Percentiles rank a stretch among this genome's conserved stretches.
Conservation (phyloP, 148 eudicot species). For the Gaultheria prostrata region DNA sequence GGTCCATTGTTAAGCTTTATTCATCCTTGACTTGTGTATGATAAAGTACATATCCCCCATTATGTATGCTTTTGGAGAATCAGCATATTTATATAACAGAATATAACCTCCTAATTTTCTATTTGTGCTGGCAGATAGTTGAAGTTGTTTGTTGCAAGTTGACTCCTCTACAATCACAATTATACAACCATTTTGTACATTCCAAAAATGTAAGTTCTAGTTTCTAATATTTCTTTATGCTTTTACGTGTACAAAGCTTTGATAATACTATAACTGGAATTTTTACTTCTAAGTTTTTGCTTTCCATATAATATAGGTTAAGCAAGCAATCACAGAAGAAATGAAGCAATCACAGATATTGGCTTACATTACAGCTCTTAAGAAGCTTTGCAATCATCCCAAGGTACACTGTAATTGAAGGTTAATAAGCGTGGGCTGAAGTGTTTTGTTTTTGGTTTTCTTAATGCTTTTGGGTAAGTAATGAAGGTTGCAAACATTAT, state of each 20-base stretch:
- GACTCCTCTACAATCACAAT: constrained; percentile 72
- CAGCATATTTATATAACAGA: not conserved
- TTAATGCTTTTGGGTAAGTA: not conserved
- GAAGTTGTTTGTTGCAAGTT: constrained; percentile 99
- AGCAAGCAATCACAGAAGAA: constrained; percentile 73
- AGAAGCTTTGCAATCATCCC: constrained; percentile 99
- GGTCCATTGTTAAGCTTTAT: not conserved
- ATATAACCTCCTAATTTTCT: not conserved
- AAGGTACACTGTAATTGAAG: constrained; percentile 52
- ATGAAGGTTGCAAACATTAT: not conserved
- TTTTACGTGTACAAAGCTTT: not conserved
- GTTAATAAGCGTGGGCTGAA: not conserved
- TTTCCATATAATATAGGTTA: constrained; percentile 49
- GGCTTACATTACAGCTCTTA: constrained; percentile 93
- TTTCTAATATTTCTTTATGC: not conserved
- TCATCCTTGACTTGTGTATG: not conserved
- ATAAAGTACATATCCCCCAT: not conserved
- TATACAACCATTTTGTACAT: constrained; percentile 84
- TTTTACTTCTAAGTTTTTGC: constrained; percentile 1
- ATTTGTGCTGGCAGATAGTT: constrained; percentile 62
- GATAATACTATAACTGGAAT: not conserved
- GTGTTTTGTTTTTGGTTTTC: not conserved
- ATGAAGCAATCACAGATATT: constrained; percentile 71
- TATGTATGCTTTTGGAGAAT: not conserved
- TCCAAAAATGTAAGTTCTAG: constrained; percentile 77